Conservation (phyloP, 1,139 yeast genomes). For the Pichia sp. region DNA sequence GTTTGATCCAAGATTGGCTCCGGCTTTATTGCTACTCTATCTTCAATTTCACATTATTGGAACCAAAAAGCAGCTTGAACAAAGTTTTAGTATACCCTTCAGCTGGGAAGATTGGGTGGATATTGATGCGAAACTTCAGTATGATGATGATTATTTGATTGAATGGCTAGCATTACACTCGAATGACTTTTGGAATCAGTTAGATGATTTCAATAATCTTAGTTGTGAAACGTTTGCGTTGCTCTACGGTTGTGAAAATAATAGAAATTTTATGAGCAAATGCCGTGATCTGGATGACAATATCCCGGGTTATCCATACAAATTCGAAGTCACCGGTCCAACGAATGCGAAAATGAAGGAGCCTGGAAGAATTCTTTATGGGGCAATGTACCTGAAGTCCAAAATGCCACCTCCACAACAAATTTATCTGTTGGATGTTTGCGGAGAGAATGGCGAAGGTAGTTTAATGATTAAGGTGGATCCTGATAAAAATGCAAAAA, state of each 20-base stretch:
- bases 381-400: slow-evolving; percentile 28
- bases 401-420: slow-evolving; percentile 29
- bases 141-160: slow-evolving; percentile 19
- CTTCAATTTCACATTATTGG: slow-evolving; percentile 20
- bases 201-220: slow-evolving; percentile 15
- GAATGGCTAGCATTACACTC: slow-evolving; percentile 20
- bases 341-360: slow-evolving; percentile 21
- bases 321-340: slow-evolving; percentile 21
- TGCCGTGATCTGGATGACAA: slow-evolving; percentile 18
- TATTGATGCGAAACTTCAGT: slow-evolving; percentile 23
- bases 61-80: slow-evolving; percentile 20
- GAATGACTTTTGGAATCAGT: slow-evolving; percentile 6
- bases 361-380: slow-evolving; percentile 27
- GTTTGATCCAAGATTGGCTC: slow-evolving; percentile 30
- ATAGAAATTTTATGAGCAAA: slow-evolving; percentile 12
- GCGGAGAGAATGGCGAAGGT: slow-evolving; percentile 22
- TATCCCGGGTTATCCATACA: slow-evolving; percentile 19
- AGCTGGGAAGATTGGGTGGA: slow-evolving; percentile 33
- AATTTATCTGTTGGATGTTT: slow-evolving; percentile 29
- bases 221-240: slow-evolving; percentile 23
- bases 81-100: slow-evolving; percentile 26
- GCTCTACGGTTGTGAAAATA: slow-evolving; percentile 22
- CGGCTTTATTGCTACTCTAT: slow-evolving; percentile 24
- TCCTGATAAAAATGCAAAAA: slow-evolving; percentile 13
- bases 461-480: slow-evolving; percentile 24